Conservation (phyloP, 805 yeast genomes). For the Dipodascopsis uninucleata region DNA sequence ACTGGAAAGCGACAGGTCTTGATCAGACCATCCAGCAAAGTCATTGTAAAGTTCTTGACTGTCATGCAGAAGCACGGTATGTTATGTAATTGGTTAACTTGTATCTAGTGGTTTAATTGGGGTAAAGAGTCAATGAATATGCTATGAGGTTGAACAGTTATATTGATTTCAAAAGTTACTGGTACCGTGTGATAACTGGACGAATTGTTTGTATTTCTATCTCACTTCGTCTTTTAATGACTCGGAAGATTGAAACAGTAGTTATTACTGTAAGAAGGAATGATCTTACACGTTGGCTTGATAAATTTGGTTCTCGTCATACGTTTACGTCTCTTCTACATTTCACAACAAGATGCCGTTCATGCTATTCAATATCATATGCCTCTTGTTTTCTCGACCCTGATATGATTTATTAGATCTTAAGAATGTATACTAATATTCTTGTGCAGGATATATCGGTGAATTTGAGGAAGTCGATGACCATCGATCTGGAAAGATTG, state of each 20-base stretch:
- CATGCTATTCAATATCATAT: not conserved
- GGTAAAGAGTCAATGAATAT: not conserved
- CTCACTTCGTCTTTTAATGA: conserved; percentile 97
- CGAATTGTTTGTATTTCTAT: conserved; percentile 72
- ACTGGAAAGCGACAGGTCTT: conserved; percentile 98
- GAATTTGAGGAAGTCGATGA: conserved; percentile 98
- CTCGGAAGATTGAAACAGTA: conserved; percentile 69
- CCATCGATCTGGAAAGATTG: conserved; percentile 98
- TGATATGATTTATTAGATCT: not conserved
- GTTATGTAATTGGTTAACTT: conserved; percentile 33
- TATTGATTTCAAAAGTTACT: not conserved
- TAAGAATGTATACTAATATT: conserved; percentile 5
- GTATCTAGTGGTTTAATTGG: not conserved
- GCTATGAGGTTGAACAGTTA: not conserved
- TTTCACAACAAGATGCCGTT: conserved; percentile 1
- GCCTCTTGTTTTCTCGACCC: not conserved
- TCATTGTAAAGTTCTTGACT: conserved; percentile 91
- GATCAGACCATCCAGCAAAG: conserved; percentile 98
- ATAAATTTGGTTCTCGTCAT: conserved; percentile 14
- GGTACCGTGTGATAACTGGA: conserved; percentile 99
- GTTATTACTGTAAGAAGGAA: conserved; percentile 26
- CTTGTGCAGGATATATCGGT: conserved; percentile 70
- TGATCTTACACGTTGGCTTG: conserved; percentile 39
- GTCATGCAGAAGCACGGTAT: conserved; percentile 97
- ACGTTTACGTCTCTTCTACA: conserved; percentile 40